Base-by-base conservation (phyloP, 164 flowering plant species). In the Echeveria elegans region DNA sequence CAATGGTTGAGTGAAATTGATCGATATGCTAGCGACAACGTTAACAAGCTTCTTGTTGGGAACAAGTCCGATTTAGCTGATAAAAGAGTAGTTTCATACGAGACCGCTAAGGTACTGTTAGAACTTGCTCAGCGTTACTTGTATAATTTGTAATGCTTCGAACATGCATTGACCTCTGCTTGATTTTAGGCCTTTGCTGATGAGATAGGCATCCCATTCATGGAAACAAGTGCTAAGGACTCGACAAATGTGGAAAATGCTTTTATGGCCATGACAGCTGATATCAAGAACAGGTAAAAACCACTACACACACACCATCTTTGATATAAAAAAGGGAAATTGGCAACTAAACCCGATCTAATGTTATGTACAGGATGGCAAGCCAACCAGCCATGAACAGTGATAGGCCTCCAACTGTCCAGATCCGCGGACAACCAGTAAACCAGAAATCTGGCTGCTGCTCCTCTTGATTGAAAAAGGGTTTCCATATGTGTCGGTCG, bases 201-300 rank as follows among this genome's bases (percentile, higher is more conserved):
- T 69, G 86, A 82, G 64, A 71, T 83, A 43, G 86, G 86, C 47
- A 79, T 83, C 63, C 86, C 86, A 23, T 83, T 81, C 70, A 64
- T 83, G 81, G 86, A 83, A 75, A 81, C 86, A 4, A 83, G 84
- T 78, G 86, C 86, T 9, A 83, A 83, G 60, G 75, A 72, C 71
- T 72, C 86, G 14, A 81, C 80, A 41, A 83, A 83, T 69, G 86
- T 83, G 15, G 86, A 83, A 56, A 78, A 83, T 52, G 86, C 82
- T 53, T 83, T 83, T 69, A 81, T 83, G 84, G 79, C 86, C n/a
- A 81, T 83, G 86, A 74, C 86, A 65, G 77, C 81, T 45, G 76
- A 73, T 34, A 81, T 83, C 32, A 81, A 83, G 74, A 83, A 76
- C 72, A 76, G 84, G 86, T 81, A 53, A 53, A 1, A 24, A 53